Conservation (phyloP, 768 basidiomycete genomes). For the Amanita polypyramis region DNA sequence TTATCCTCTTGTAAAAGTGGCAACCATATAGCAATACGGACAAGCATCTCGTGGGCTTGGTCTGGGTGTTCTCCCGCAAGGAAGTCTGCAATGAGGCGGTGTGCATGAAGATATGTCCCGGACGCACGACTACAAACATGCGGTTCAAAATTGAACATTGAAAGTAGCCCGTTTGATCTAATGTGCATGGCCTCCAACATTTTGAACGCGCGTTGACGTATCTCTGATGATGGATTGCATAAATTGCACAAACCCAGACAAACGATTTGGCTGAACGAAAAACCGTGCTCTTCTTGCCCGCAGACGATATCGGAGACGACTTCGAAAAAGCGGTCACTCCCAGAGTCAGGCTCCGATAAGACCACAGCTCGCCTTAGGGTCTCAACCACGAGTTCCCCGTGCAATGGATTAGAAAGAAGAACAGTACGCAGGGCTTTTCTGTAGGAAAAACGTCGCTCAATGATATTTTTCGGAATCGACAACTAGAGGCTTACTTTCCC, state of each 20-base stretch:
- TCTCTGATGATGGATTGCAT: slow-evolving; percentile 52
- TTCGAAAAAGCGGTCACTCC: slow-evolving; percentile 64
- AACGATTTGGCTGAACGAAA: slow-evolving; percentile 62
- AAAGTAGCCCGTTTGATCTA: slow-evolving; percentile 52
- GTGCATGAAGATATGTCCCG: slow-evolving; percentile 72
- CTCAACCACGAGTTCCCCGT: slow-evolving; percentile 49
- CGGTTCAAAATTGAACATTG: slow-evolving; percentile 66
- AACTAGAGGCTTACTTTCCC: slow-evolving; percentile 49
- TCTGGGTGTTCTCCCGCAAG: slow-evolving; percentile 70
- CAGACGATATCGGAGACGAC: slow-evolving; percentile 64
- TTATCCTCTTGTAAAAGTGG: slow-evolving; percentile 45
- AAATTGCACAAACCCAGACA: slow-evolving; percentile 81
- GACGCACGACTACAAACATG: slow-evolving; percentile 62
- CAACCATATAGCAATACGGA: slow-evolving; percentile 66
- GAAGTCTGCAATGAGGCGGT: slow-evolving; percentile 64
- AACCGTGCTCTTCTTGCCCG: slow-evolving; percentile 40
- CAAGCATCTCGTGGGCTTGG: slow-evolving; percentile 52
- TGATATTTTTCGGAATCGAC: not conserved
- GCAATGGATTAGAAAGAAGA: slow-evolving; percentile 44
- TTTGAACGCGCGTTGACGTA: slow-evolving; percentile 69
- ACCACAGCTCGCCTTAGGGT: slow-evolving; percentile 64
- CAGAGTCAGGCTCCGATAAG: slow-evolving; percentile 39
- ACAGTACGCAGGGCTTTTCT: slow-evolving; percentile 75
- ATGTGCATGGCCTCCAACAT: slow-evolving; percentile 67
- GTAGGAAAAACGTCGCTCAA: slow-evolving; percentile 6